phyloP scores from a whole-genome alignment of 1,139 yeast genomes.

The Suhomyces guaymorum region DNA sequence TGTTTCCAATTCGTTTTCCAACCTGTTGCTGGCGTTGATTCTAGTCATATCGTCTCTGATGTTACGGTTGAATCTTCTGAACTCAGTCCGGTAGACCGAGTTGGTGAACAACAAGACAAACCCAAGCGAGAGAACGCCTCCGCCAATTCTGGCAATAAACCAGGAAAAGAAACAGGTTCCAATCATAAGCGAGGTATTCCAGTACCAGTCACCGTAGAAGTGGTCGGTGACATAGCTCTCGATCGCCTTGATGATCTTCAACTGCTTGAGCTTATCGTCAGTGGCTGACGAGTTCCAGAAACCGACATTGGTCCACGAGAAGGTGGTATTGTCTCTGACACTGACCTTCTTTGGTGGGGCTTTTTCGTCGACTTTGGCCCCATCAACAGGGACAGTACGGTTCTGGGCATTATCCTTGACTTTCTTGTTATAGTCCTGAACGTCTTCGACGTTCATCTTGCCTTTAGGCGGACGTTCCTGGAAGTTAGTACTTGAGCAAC shows the following conservation, averaged over 20 bases:
- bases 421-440: slow-evolving; percentile 32
- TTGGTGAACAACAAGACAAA: slow-evolving; percentile 61
- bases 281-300: slow-evolving; percentile 32
- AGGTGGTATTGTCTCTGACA: slow-evolving; percentile 35
- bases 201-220: slow-evolving; percentile 70
- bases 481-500: too few relatives aligned
- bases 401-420: slow-evolving; percentile 21
- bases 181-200: slow-evolving; percentile 61
- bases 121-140: slow-evolving; percentile 55
- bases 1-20: slow-evolving; percentile 65
- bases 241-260: slow-evolving; percentile 32
- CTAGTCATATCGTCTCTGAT: slow-evolving; percentile 74
- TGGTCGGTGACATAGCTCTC: slow-evolving; percentile 67
- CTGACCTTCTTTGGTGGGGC: slow-evolving; percentile 21
- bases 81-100: slow-evolving; percentile 68
- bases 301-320: slow-evolving; percentile 47
- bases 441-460: slow-evolving; percentile 25
- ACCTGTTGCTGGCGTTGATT: slow-evolving; percentile 55
- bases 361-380: slow-evolving; percentile 17
- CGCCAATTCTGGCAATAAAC: slow-evolving; percentile 58
- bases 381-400: slow-evolving; percentile 28
- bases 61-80: slow-evolving; percentile 70
- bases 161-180: slow-evolving; percentile 77
- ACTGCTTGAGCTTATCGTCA: slow-evolving; percentile 29
- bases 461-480: slow-evolving; percentile 10